Evolutionary conservation across 345 rosid species (phyloP).

Genomic region (Kandelia obovata): DNA sequence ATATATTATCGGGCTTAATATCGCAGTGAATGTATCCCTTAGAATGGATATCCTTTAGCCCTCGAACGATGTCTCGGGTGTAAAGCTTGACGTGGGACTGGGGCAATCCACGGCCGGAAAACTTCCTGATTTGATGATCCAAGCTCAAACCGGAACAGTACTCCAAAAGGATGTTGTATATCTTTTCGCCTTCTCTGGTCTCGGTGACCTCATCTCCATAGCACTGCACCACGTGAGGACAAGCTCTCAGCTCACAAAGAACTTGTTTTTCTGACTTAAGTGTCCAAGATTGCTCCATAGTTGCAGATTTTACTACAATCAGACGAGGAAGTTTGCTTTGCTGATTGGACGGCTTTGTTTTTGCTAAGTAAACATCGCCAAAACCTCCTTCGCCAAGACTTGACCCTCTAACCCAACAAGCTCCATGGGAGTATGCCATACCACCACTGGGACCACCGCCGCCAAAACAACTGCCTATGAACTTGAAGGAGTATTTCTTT

Average conservation of each 20-base stretch:
- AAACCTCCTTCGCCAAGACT: too few relatives aligned
- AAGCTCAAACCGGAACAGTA: constrained; percentile 1
- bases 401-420: too few relatives aligned
- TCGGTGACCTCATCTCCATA: constrained; percentile 4
- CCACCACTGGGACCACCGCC: too few relatives aligned
- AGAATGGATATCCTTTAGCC: background rate
- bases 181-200: background rate
- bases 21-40: constrained; percentile 9
- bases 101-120: background rate
- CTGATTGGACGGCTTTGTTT: too few relatives aligned
- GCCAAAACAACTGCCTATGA: too few relatives aligned
- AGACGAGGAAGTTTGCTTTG: too few relatives aligned
- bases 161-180: constrained; percentile 3
- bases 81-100: background rate
- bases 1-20: constrained; percentile 9
- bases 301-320: constrained; percentile 2
- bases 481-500: too few relatives aligned
- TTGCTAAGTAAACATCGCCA: too few relatives aligned
- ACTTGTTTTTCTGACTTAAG: background rate
- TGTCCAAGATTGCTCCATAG: background rate
- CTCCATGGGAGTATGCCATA: too few relatives aligned
- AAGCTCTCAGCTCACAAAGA: background rate
- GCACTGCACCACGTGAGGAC: constrained; percentile 6
- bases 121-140: background rate
- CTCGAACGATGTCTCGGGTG: background rate